phyloP scores from a whole-genome alignment of 495 filamentous ascomycete species.

The Talaromyces liani region DNA sequence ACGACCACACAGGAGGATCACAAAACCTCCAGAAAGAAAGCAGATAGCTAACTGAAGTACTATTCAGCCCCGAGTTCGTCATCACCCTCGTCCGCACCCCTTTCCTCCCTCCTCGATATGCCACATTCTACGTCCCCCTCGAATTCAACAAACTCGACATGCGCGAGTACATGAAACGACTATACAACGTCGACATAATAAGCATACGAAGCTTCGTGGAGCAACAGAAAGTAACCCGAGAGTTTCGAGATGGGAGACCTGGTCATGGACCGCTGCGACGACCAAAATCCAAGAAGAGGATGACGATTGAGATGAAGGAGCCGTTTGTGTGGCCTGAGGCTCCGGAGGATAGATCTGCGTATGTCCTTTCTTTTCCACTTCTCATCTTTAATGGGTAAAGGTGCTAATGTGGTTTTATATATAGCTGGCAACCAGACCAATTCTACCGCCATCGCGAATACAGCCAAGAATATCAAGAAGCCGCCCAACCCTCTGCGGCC shows the following conservation, averaged over 20 bases:
- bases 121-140: constrained; percentile 78
- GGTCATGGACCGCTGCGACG: constrained; percentile 41
- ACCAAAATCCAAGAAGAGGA: constrained; percentile 69
- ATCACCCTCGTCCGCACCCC: constrained; percentile 67
- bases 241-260: constrained; percentile 28
- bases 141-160: constrained; percentile 87
- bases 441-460: constrained; percentile 18
- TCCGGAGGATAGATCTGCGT: constrained; percentile 49
- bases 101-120: constrained; percentile 65
- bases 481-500: constrained; percentile 18
- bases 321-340: constrained; percentile 78
- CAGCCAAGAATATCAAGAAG: constrained; percentile 18
- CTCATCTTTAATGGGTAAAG: too few relatives aligned
- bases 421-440: constrained; percentile 6
- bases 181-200: constrained; percentile 61
- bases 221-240: constrained; percentile 49
- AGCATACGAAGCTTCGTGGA: constrained; percentile 72
- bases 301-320: constrained; percentile 78
- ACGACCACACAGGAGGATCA: not conserved
- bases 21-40: not conserved
- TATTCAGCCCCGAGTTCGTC: constrained; percentile 63
- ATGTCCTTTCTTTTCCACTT: constrained; percentile 22
- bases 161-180: constrained; percentile 77
- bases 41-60: not conserved
- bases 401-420: not conserved